Conservation (phyloP, 768 basidiomycete species). For the Trametes cubensis region DNA sequence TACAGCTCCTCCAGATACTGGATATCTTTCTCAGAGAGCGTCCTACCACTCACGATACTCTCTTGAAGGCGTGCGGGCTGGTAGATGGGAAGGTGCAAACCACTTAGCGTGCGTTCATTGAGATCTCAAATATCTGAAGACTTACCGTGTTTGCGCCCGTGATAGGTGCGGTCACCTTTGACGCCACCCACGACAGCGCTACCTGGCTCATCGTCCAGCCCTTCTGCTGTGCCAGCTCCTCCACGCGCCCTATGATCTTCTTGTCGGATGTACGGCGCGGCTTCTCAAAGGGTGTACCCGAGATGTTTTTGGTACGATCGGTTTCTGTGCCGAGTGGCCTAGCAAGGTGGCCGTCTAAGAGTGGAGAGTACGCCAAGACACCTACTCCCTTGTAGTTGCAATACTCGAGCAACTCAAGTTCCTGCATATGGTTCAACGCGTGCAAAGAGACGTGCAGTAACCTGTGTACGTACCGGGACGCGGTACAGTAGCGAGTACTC, state of each 20-base stretch:
- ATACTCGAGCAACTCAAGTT: slow-evolving; percentile 48
- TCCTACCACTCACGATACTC: slow-evolving; percentile 40
- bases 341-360: slow-evolving; percentile 43
- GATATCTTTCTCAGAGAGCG: slow-evolving; percentile 57
- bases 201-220: slow-evolving; percentile 48
- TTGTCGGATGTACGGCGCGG: slow-evolving; percentile 34
- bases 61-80: slow-evolving; percentile 32
- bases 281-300: slow-evolving; percentile 32
- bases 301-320: slow-evolving; percentile 16
- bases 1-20: slow-evolving; percentile 57
- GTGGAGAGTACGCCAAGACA: slow-evolving; percentile 53
- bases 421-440: slow-evolving; percentile 32
- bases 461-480: slow-evolving; percentile 43
- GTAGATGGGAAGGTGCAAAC: not conserved
- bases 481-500: slow-evolving; percentile 58
- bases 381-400: slow-evolving; percentile 54
- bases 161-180: slow-evolving; percentile 49
- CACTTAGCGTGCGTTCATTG: not conserved
- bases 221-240: slow-evolving; percentile 45
- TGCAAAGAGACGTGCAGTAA: not conserved
- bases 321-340: slow-evolving; percentile 39
- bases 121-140: not conserved
- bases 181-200: slow-evolving; percentile 45
- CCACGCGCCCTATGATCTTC: slow-evolving; percentile 43
- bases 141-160: slow-evolving; percentile 42